These are phyloP conservation scores for Arthrobotrys sinensis DNA, from an alignment of 2,329 filamentous ascomycete species.

Conservation along the genomic window DNA sequence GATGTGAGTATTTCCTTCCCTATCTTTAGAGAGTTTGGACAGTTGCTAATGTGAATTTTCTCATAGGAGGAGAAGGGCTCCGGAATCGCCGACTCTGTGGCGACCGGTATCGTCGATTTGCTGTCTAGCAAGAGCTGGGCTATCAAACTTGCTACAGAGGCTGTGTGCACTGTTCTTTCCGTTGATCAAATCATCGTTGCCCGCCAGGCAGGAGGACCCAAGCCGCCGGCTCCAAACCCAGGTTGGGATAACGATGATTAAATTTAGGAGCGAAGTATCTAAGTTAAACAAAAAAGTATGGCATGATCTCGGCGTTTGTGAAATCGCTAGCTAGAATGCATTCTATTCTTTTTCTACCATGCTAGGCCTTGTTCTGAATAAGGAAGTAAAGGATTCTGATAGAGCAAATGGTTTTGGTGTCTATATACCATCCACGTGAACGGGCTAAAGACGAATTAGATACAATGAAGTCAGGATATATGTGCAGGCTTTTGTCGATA, in stretches of 20 bases:
- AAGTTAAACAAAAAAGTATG: conserved; percentile 35
- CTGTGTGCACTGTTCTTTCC: conserved; percentile 91
- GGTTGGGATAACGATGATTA: conserved; percentile 77
- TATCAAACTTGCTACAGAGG: conserved; percentile 95
- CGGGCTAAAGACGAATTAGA: background rate
- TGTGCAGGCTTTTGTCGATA: conserved; percentile 18
- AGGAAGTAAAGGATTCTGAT: conserved; percentile 8
- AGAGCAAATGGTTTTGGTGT: background rate
- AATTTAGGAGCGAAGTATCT: conserved; percentile 10
- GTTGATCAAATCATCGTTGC: conserved; percentile 99
- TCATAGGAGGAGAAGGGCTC: conserved; percentile 80
- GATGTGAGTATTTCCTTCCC: conserved; percentile 72
- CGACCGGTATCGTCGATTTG: conserved; percentile 91
- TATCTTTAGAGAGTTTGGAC: background rate
- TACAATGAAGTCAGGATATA: conserved; percentile 18
- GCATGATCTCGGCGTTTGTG: conserved; percentile 50
- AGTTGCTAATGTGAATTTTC: conserved; percentile 64
- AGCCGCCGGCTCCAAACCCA: conserved; percentile 94
- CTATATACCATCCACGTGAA: conserved; percentile 13
- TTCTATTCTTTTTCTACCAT: conserved; percentile 28
- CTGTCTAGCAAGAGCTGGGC: conserved; percentile 95
- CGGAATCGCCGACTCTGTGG: conserved; percentile 86
- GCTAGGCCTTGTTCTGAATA: background rate
- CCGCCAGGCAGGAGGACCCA: conserved; percentile 92
- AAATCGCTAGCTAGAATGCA: conserved; percentile 51